Conservation (phyloP, 345 rosid species). For the Turnera subulata region DNA sequence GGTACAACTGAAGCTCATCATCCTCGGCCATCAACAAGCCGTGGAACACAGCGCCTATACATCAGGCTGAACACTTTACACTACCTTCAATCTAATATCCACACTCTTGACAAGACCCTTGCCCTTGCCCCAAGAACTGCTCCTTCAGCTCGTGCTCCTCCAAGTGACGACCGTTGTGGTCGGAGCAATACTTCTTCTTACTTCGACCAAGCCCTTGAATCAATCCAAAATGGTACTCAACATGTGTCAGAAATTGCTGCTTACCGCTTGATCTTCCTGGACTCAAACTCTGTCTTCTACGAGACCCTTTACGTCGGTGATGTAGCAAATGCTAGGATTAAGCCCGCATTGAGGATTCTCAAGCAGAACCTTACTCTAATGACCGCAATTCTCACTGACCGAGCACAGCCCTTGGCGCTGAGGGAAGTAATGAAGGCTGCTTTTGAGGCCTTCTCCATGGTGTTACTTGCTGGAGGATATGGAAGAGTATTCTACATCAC, state of each 20-base stretch:
- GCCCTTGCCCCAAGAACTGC: slow-evolving; percentile 50
- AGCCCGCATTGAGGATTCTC: slow-evolving; percentile 52
- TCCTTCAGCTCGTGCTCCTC: slow-evolving; percentile 16
- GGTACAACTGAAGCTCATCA: slow-evolving; percentile 42
- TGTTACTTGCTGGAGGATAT: slow-evolving; percentile 72
- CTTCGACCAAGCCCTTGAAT: slow-evolving; percentile 50
- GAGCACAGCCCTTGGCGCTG: slow-evolving; percentile 71
- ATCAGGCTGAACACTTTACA: slow-evolving; percentile 84
- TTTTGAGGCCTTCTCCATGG: slow-evolving; percentile 75
- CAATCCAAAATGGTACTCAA: slow-evolving; percentile 72
- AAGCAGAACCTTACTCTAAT: slow-evolving; percentile 77
- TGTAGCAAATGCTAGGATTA: slow-evolving; percentile 52
- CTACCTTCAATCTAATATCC: slow-evolving; percentile 64
- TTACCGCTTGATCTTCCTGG: slow-evolving; percentile 67
- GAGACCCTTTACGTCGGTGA: slow-evolving; percentile 66
- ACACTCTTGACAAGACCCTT: slow-evolving; percentile 75
- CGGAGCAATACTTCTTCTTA: slow-evolving; percentile 26
- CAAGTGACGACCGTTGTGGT: slow-evolving; percentile 22
- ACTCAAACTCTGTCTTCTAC: slow-evolving; percentile 63
- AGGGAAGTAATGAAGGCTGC: slow-evolving; percentile 75
- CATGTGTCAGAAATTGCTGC: slow-evolving; percentile 93
- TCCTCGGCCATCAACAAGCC: slow-evolving; percentile 84
- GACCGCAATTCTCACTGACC: slow-evolving; percentile 61
- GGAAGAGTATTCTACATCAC: slow-evolving; percentile 49
- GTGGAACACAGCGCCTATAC: slow-evolving; percentile 86